phyloP scores from a whole-genome alignment of 495 filamentous ascomycete species.

The Trichoderma asperelloides region DNA sequence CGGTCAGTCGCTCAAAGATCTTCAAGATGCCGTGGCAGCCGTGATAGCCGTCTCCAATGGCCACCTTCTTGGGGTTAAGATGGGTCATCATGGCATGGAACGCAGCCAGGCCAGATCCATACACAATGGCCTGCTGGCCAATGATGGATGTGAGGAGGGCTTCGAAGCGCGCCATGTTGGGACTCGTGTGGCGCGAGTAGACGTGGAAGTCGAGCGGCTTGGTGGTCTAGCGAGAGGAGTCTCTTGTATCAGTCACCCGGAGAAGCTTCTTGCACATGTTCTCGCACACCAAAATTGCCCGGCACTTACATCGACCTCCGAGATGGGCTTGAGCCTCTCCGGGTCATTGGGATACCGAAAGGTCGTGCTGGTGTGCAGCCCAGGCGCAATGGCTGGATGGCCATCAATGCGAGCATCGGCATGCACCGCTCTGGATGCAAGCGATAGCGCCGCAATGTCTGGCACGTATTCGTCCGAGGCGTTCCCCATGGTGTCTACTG shows the following conservation, averaged over 20 bases:
- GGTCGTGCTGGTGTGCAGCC: slow-evolving; percentile 80
- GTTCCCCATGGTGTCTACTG: neutral
- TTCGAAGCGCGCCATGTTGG: slow-evolving; percentile 79
- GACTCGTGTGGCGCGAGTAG: slow-evolving; percentile 70
- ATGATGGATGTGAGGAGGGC: slow-evolving; percentile 65
- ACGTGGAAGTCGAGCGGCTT: slow-evolving; percentile 44
- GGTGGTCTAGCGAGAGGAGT: slow-evolving; percentile 29
- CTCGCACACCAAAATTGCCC: neutral
- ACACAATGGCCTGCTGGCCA: slow-evolving; percentile 59
- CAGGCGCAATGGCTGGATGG: slow-evolving; percentile 69
- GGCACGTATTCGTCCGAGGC: neutral
- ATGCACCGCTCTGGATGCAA: slow-evolving; percentile 72
- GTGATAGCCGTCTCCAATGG: slow-evolving; percentile 81
- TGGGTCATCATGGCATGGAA: slow-evolving; percentile 75
- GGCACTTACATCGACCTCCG: slow-evolving; percentile 21
- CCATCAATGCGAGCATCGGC: slow-evolving; percentile 71
- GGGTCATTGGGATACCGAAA: slow-evolving; percentile 73
- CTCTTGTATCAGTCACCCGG: neutral
- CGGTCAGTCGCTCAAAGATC: slow-evolving; percentile 61
- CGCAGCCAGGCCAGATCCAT: slow-evolving; percentile 76
- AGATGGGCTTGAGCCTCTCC: slow-evolving; percentile 34
- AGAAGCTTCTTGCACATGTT: neutral
- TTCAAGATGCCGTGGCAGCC: slow-evolving; percentile 79
- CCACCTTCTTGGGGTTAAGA: slow-evolving; percentile 67
- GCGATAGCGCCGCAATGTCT: slow-evolving; percentile 24